phyloP scores from a whole-genome alignment of 495 filamentous ascomycete genomes.

The Chaetomium fimeti region DNA sequence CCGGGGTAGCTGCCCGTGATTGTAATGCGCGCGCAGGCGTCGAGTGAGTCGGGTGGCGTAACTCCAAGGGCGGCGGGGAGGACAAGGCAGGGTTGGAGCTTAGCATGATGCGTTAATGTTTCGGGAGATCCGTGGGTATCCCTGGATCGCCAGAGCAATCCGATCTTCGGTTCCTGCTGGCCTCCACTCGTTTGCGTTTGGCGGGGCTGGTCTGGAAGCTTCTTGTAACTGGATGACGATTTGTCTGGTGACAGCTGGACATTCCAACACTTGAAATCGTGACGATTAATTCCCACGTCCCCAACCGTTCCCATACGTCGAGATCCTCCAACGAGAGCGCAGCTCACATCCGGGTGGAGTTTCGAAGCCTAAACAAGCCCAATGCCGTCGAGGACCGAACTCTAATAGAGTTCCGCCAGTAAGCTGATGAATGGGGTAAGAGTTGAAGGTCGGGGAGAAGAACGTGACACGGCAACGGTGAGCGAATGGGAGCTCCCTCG shows the following conservation, averaged over 20 bases:
- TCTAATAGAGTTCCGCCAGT: not conserved
- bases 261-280: not conserved
- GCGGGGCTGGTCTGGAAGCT: not conserved
- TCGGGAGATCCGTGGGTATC: conserved; percentile 30
- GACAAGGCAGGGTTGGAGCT: conserved; percentile 35
- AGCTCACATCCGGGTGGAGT: not conserved
- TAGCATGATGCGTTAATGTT: conserved; percentile 49
- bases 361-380: not conserved
- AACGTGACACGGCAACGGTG: not conserved
- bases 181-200: conserved; percentile 12
- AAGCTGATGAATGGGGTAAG: not conserved
- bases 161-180: not conserved
- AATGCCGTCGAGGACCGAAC: not conserved
- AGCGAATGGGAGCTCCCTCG: not conserved
- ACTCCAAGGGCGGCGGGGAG: conserved; percentile 27
- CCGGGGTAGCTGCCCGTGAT: conserved; percentile 20
- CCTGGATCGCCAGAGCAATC: conserved; percentile 24
- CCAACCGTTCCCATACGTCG: not conserved
- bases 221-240: not conserved
- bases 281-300: conserved; percentile 3
- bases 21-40: conserved; percentile 24
- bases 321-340: not conserved
- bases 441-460: not conserved
- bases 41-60: conserved; percentile 17
- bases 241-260: conserved; percentile 1